Evolutionary conservation across 2,329 filamentous ascomycete genomes (phyloP).

Genomic region (Penicillium decumbens): DNA sequence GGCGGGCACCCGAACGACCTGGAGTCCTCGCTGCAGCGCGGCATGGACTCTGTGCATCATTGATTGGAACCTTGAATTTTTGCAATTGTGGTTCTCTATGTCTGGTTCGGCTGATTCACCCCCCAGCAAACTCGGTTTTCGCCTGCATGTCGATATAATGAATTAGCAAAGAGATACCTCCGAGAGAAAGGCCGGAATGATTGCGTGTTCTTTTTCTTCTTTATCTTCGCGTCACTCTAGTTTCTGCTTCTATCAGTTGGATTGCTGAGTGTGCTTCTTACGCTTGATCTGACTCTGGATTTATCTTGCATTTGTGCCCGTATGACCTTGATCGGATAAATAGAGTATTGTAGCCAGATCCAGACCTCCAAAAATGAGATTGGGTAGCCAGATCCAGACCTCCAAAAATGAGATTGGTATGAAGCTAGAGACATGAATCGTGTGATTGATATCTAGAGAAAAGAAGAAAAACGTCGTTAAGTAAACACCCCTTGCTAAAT

Average conservation of each 20-base stretch:
- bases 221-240: background rate
- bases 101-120: conserved; percentile 10
- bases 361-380: background rate
- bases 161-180: conserved; percentile 28
- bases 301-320: background rate
- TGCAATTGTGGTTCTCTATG: conserved; percentile 6
- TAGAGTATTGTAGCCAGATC: conserved; percentile 11
- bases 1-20: conserved; percentile 44
- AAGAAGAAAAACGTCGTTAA: background rate
- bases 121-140: conserved; percentile 10
- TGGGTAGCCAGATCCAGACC: conserved; percentile 3
- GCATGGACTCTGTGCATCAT: conserved; percentile 50
- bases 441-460: background rate
- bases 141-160: conserved; percentile 25
- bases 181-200: conserved; percentile 20
- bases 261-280: background rate
- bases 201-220: conserved; percentile 12
- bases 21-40: conserved; percentile 51
- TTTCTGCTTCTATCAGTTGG: background rate
- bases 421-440: background rate
- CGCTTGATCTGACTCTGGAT: background rate
- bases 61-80: conserved; percentile 5
- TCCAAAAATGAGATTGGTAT: conserved; percentile 4
- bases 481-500: background rate
- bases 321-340: conserved; percentile 8